Evolutionary conservation across 495 filamentous ascomycete genomes (phyloP).

Genomic region (Neurospora sp.): DNA sequence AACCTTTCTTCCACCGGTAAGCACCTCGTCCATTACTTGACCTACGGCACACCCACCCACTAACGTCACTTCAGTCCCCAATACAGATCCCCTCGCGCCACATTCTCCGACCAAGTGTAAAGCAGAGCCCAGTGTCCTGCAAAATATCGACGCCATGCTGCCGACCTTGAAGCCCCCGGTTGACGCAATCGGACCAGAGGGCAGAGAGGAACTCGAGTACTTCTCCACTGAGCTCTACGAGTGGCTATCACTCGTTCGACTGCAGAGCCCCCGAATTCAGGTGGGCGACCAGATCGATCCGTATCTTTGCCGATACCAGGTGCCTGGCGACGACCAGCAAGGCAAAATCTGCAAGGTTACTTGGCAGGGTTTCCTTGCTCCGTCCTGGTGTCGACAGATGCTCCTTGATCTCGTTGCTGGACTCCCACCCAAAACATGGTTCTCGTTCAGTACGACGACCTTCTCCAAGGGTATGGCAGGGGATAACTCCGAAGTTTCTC

Average conservation of each 20-base stretch:
- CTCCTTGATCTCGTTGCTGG: constrained; percentile 29
- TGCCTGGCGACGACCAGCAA: constrained; percentile 38
- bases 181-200: constrained; percentile 23
- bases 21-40: not conserved
- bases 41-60: constrained; percentile 1
- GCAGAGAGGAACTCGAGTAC: constrained; percentile 43
- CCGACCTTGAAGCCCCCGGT: constrained; percentile 40
- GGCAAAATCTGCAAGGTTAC: constrained; percentile 37
- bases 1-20: constrained; percentile 42
- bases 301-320: constrained; percentile 71
- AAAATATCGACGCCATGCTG: constrained; percentile 29
- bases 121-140: constrained; percentile 19
- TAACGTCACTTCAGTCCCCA: constrained; percentile 24
- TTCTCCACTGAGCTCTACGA: constrained; percentile 61
- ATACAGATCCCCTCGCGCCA: constrained; percentile 39
- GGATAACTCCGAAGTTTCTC: constrained; percentile 34
- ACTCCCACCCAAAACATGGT: constrained; percentile 38
- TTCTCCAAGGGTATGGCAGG: constrained; percentile 34
- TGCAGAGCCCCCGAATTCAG: constrained; percentile 62
- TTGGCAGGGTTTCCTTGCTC: constrained; percentile 43
- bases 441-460: constrained; percentile 35
- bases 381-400: constrained; percentile 34
- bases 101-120: constrained; percentile 44
- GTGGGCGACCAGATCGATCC: constrained; percentile 64
- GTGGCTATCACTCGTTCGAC: constrained; percentile 68